These are phyloP conservation scores for Microcos paniculata DNA, from an alignment of 345 rosid genomes.

Conservation along the genomic window DNA sequence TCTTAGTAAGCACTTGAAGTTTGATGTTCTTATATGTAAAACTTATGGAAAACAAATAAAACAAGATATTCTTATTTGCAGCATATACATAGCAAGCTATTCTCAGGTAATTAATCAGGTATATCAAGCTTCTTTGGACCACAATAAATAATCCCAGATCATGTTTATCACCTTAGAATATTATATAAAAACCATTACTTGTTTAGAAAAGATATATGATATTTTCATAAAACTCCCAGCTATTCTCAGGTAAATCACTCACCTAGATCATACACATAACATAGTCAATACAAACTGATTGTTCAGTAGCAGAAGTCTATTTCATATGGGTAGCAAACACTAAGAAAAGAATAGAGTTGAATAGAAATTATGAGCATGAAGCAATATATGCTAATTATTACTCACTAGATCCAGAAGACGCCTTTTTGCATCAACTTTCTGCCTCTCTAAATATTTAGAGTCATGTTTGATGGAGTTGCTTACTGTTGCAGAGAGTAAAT, in stretches of 20 bases:
- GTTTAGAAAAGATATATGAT: background rate
- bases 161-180: background rate
- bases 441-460: slow-evolving; percentile 45
- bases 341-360: background rate
- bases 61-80: background rate
- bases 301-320: background rate
- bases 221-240: background rate
- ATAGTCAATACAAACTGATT: background rate
- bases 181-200: background rate
- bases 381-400: background rate
- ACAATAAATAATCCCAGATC: background rate
- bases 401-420: slow-evolving; percentile 83
- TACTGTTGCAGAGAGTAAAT: slow-evolving; percentile 50
- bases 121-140: background rate
- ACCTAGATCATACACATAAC: background rate
- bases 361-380: background rate
- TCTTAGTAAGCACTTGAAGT: background rate
- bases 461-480: slow-evolving; percentile 34
- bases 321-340: background rate
- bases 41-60: background rate
- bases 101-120: too few relatives aligned
- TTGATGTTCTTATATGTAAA: background rate
- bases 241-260: background rate
- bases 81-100: background rate
- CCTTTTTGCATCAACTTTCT: slow-evolving; percentile 60